A percentile compares a stretch with the other conserved stretches of the same genome.
Evolutionary conservation across 345 rosid species (phyloP).

Genomic region (Corchorus capsularis): DNA sequence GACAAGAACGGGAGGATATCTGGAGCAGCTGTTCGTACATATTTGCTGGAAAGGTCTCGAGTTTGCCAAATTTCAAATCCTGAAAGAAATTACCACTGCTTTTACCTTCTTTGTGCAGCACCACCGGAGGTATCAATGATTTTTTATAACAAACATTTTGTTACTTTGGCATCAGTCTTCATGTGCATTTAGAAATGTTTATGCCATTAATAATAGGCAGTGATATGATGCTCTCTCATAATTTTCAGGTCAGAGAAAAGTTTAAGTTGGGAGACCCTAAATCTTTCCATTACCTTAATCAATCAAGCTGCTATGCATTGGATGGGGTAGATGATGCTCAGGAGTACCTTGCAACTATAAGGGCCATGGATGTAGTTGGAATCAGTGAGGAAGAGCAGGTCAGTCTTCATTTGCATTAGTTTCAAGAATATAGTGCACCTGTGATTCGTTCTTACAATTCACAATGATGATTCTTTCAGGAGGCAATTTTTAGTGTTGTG

Average conservation of each 20-base stretch:
- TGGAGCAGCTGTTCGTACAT: slow-evolving; percentile 97
- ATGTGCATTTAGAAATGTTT: slow-evolving; percentile 4
- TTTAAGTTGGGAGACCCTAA: slow-evolving; percentile 73
- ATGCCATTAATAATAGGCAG: slow-evolving; percentile 15
- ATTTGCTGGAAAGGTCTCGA: slow-evolving; percentile 96
- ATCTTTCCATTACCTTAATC: slow-evolving; percentile 87
- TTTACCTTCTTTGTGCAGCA: slow-evolving; percentile 96
- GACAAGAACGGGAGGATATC: slow-evolving; percentile 98
- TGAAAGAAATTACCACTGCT: slow-evolving; percentile 98
- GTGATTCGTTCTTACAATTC: slow-evolving; percentile 23
- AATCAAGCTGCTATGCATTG: slow-evolving; percentile 74
- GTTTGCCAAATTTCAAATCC: slow-evolving; percentile 98
- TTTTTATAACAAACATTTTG: slow-evolving; percentile 13
- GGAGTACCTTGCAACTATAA: slow-evolving; percentile 94
- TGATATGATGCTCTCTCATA: slow-evolving; percentile 17
- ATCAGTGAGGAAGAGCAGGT: slow-evolving; percentile 98
- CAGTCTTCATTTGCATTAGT: slow-evolving; percentile 29
- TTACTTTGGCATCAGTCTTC: slow-evolving; percentile 14
- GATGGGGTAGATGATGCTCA: slow-evolving; percentile 88
- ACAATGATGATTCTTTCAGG: slow-evolving; percentile 52
- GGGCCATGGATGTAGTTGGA: slow-evolving; percentile 99
- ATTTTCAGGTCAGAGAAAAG: slow-evolving; percentile 74
- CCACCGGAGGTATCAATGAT: slow-evolving; percentile 79
- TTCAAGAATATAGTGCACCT: slow-evolving; percentile 21
- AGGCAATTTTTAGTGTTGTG: slow-evolving; percentile 90